Percentiles rank a stretch among this genome's conserved stretches.
These are phyloP conservation scores for Hyaloscypha variabilis DNA, from an alignment of 495 filamentous ascomycete genomes.

Conservation along the genomic window DNA sequence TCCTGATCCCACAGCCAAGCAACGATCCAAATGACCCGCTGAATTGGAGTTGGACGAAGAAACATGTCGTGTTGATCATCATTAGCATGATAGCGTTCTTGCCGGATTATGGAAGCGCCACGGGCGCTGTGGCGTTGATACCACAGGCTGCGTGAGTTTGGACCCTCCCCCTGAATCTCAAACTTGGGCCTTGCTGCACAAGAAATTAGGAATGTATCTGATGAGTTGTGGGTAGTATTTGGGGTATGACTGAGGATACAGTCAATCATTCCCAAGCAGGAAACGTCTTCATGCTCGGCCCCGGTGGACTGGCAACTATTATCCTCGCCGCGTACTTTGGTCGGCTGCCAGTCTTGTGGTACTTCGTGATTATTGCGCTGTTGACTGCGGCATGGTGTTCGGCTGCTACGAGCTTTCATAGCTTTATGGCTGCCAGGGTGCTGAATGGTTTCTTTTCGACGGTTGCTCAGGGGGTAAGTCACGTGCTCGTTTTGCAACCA, in stretches of 20 bases:
- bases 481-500: slow-evolving; percentile 25
- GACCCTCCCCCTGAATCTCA: neutral
- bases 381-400: slow-evolving; percentile 58
- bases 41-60: slow-evolving; percentile 57
- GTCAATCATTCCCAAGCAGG: slow-evolving; percentile 59
- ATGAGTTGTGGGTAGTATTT: slow-evolving; percentile 35
- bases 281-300: slow-evolving; percentile 61
- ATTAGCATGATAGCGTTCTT: slow-evolving; percentile 35
- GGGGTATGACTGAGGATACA: slow-evolving; percentile 47
- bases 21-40: slow-evolving; percentile 59
- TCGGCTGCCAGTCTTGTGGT: slow-evolving; percentile 61
- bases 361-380: slow-evolving; percentile 51
- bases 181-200: neutral
- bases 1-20: slow-evolving; percentile 58
- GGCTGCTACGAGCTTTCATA: slow-evolving; percentile 51
- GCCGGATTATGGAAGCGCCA: slow-evolving; percentile 59
- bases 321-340: slow-evolving; percentile 60
- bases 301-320: slow-evolving; percentile 55
- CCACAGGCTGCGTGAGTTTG: slow-evolving; percentile 48
- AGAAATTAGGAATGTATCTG: neutral
- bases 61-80: slow-evolving; percentile 38
- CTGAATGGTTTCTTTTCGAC: slow-evolving; percentile 67
- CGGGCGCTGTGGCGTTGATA: slow-evolving; percentile 55
- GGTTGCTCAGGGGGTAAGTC: slow-evolving; percentile 42
- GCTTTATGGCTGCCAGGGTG: slow-evolving; percentile 61